Base-by-base conservation (phyloP, 164 flowering plant species). In the Stephania japonica region DNA sequence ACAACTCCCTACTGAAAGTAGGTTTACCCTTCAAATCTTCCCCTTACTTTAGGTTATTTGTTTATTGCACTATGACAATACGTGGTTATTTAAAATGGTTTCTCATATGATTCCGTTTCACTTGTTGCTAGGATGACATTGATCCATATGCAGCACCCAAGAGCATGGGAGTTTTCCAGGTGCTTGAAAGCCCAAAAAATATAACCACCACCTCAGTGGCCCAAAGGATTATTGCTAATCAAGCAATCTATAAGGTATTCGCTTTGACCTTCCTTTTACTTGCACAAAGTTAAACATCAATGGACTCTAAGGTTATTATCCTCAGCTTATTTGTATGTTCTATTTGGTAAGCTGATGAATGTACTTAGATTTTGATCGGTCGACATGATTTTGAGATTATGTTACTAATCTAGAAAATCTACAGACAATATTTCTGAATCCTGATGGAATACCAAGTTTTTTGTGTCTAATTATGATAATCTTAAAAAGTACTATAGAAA, bases 111-210 rank as follows among this genome's bases (percentile, higher is more conserved):
- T 18, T 32, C 18, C 19, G 50, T 70, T 62, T 47, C 76, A 42
- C 47, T n/a, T 80, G 8, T 69, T 59, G 76, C 47, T 83, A 91
- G 93, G 86, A 70, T 44, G 83, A 72, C n/a, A 23, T 63, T 23
- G 91, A 91, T 83, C 97, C 91, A 1, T 88, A 91, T 78, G 83
- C 79, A 7, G 87, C 86, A 67, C 91, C 97, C 26, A 88, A 83
- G 84, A 85, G 85, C 78, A 84, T 91, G 92, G 94, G 92, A 53
- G 86, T 91, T 70, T 91, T 89, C 64, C 78, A 72, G 68, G 72
- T 75, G 72, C 76, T 90, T 41, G 91, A 87, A 67, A 90, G 97
- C 83, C 93, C 97, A 11, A 87, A 84, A 81, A 75, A 71, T 65
- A 87, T 86, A 69, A 85, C 90, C 4, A 88, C 92, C 25, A 69